phyloP scores from a whole-genome alignment of 805 yeast species.

The Wickerhamiella australiensis region DNA sequence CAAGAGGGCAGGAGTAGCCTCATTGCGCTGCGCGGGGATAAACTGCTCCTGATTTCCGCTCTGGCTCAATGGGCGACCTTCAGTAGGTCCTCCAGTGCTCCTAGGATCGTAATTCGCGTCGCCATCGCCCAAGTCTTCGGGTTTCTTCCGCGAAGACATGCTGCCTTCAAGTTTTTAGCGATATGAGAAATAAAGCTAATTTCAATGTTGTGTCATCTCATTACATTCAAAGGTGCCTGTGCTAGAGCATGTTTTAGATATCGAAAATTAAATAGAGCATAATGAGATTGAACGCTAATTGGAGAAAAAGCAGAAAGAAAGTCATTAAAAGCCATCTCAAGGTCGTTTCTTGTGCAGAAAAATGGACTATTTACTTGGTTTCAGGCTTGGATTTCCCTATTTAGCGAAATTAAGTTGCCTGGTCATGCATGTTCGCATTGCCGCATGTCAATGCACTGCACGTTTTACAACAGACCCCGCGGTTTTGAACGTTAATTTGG shows the following conservation, averaged over 20 bases:
- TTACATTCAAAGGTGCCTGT: constrained; percentile 10
- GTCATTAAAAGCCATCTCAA: not conserved
- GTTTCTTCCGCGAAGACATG: constrained; percentile 5
- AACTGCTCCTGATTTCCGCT: not conserved
- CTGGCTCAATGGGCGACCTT: not conserved
- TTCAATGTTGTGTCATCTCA: constrained; percentile 10
- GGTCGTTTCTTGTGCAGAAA: not conserved
- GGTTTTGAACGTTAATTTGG: not conserved
- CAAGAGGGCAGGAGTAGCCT: not conserved
- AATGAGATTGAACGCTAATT: not conserved
- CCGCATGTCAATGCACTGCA: constrained; percentile 6
- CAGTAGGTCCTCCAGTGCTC: not conserved
- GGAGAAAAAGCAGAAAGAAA: not conserved
- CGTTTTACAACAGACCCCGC: not conserved
- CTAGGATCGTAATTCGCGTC: not conserved
- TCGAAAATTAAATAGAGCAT: not conserved
- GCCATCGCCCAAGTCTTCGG: not conserved
- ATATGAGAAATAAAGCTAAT: constrained; percentile 4
- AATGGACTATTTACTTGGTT: not conserved
- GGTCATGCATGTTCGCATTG: not conserved
- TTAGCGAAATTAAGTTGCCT: not conserved
- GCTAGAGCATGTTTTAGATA: constrained; percentile 10
- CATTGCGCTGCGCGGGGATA: not conserved
- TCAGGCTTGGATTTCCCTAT: constrained; percentile 3
- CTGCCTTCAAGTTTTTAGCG: not conserved